Conservation (phyloP, 2,329 filamentous ascomycete species). For the Exophiala dermatitidis region DNA sequence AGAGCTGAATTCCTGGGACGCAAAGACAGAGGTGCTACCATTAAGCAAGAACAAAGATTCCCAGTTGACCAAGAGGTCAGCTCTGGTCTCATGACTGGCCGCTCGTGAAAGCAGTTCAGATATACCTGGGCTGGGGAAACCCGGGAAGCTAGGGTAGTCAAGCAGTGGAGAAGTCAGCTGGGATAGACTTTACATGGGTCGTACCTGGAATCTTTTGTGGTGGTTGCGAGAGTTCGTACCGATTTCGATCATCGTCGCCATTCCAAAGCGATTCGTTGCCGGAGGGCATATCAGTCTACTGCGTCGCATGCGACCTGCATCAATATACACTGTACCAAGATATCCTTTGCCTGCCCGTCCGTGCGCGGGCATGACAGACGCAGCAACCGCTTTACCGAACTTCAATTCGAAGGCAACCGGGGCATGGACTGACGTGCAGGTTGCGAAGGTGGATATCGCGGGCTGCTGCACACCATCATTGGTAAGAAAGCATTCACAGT, state of each 20-base stretch:
- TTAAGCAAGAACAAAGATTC: no score
- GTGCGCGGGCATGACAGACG: background rate
- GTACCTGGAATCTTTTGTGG: background rate
- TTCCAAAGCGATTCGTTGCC: background rate
- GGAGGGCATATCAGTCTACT: background rate
- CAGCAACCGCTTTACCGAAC: background rate
- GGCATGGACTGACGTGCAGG: background rate
- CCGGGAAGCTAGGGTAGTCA: background rate
- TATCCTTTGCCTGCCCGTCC: background rate
- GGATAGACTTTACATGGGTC: conserved; percentile 5
- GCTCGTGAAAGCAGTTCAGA: conserved; percentile 4
- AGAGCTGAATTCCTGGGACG: no score
- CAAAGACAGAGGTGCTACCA: no score
- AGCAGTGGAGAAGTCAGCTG: background rate
- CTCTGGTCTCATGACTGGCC: conserved; percentile 2
- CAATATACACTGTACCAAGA: background rate
- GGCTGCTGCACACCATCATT: background rate
- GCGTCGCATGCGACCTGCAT: background rate
- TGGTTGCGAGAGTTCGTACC: background rate
- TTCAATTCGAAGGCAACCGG: background rate
- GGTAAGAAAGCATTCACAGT: background rate
- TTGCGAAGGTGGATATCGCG: background rate
- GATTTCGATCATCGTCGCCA: background rate
- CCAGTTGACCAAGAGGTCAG: background rate
- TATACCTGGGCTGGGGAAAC: conserved; percentile 17